Conservation (phyloP, 2,329 filamentous ascomycete species). For the Ustilaginoidea virens region DNA sequence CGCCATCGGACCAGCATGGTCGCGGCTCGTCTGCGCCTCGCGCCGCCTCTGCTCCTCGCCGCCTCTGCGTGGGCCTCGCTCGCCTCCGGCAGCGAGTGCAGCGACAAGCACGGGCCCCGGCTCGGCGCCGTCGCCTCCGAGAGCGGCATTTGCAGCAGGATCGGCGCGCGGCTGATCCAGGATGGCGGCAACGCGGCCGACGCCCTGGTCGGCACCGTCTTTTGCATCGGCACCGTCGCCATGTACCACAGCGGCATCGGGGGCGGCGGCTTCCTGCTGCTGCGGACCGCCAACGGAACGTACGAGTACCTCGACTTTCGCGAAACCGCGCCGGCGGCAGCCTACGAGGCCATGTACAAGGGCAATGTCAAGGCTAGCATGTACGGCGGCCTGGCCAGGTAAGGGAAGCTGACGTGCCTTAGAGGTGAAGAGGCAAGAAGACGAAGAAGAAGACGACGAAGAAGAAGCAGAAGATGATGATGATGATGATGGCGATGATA, state of each 20-base stretch:
- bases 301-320: constrained; percentile 79
- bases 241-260: constrained; percentile 60
- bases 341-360: constrained; percentile 68
- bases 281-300: constrained; percentile 45
- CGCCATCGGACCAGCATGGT: too few relatives aligned
- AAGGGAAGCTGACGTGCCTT: too few relatives aligned
- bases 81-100: not conserved
- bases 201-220: constrained; percentile 45
- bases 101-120: constrained; percentile 6
- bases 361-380: constrained; percentile 49
- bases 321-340: constrained; percentile 67
- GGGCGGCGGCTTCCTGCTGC: constrained; percentile 65
- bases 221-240: constrained; percentile 47
- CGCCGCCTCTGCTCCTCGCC: not conserved
- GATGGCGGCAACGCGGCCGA: constrained; percentile 52
- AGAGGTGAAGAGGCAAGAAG: too few relatives aligned
- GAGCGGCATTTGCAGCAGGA: constrained; percentile 39
- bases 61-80: not conserved
- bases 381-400: constrained; percentile 55
- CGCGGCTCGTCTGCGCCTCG: too few relatives aligned
- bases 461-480: too few relatives aligned
- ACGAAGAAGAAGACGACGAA: too few relatives aligned
- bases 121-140: constrained; percentile 48
- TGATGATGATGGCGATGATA: too few relatives aligned
- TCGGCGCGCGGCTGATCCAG: constrained; percentile 41